A percentile compares a stretch with the other conserved stretches of the same genome.
Evolutionary conservation across 2,329 filamentous ascomycete species (phyloP).

Genomic region (Aspergillus ibericus): DNA sequence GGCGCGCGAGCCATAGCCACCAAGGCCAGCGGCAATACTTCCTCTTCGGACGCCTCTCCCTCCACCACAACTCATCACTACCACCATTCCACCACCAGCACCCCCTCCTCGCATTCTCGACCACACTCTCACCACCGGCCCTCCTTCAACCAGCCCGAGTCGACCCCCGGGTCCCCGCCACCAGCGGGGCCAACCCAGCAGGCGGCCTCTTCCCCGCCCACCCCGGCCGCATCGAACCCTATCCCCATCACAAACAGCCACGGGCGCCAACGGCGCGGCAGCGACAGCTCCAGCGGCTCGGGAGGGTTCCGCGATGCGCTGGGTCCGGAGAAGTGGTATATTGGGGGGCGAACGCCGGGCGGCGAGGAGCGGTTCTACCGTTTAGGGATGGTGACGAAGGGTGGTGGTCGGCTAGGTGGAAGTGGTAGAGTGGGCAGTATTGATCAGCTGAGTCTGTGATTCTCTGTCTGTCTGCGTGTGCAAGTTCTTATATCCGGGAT

Average conservation of each 20-base stretch:
- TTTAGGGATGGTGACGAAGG: constrained; percentile 49
- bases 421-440: constrained; percentile 47
- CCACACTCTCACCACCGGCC: constrained; percentile 24
- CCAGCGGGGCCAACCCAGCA: constrained; percentile 32
- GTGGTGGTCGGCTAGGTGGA: constrained; percentile 42
- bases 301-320: constrained; percentile 50
- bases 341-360: constrained; percentile 48
- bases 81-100: constrained; percentile 14
- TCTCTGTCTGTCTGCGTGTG: not conserved
- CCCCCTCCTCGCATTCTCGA: constrained; percentile 15
- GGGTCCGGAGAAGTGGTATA: constrained; percentile 53
- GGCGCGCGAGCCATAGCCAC: constrained; percentile 50
- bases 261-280: constrained; percentile 47
- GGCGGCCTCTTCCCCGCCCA: constrained; percentile 23
- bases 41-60: constrained; percentile 23
- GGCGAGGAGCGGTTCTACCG: constrained; percentile 53
- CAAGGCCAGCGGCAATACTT: constrained; percentile 37
- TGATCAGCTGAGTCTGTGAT: constrained; percentile 51
- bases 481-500: not conserved
- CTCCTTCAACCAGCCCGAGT: constrained; percentile 35
- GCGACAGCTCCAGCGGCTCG: constrained; percentile 49
- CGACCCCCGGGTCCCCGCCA: constrained; percentile 41
- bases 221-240: constrained; percentile 35
- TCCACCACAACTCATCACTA: constrained; percentile 20
- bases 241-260: constrained; percentile 39